Evolutionary conservation across 1,139 yeast genomes (phyloP).

Genomic region (Neolecta irregularis): DNA sequence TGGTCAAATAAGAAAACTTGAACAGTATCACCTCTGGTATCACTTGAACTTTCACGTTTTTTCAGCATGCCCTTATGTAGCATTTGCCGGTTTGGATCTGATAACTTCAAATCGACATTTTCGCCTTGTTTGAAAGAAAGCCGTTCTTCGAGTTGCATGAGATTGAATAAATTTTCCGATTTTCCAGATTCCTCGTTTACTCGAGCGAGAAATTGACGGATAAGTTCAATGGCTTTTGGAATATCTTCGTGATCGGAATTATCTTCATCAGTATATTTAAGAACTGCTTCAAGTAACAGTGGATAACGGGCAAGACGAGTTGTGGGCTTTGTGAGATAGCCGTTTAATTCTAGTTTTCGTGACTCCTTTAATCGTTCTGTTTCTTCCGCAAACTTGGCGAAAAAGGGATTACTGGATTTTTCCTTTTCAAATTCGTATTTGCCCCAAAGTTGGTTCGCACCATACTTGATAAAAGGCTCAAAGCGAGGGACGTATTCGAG

Average conservation of each 20-base stretch:
- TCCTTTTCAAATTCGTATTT: constrained; percentile 92
- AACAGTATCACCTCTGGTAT: constrained; percentile 51
- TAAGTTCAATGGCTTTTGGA: constrained; percentile 56
- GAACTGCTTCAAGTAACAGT: constrained; percentile 61
- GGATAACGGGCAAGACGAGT: constrained; percentile 94
- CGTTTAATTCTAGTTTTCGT: constrained; percentile 76
- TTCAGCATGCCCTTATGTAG: constrained; percentile 65
- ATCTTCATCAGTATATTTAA: constrained; percentile 63
- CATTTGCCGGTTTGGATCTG: constrained; percentile 65
- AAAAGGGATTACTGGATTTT: constrained; percentile 73
- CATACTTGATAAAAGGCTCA: constrained; percentile 83
- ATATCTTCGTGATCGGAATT: constrained; percentile 61
- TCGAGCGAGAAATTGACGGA: constrained; percentile 59
- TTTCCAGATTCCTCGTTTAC: constrained; percentile 88
- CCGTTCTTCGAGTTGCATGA: constrained; percentile 71
- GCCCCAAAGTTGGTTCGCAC: constrained; percentile 93
- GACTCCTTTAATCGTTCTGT: constrained; percentile 81
- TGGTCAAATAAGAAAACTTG: constrained; percentile 78
- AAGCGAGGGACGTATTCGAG: constrained; percentile 70
- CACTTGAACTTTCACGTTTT: constrained; percentile 41
- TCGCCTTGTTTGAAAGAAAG: constrained; percentile 66
- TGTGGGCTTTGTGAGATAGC: constrained; percentile 87
- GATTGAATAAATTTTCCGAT: constrained; percentile 81
- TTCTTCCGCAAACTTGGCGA: constrained; percentile 85
- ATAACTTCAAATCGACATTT: constrained; percentile 69